Base-by-base conservation (phyloP, 1,284 basidiomycete genomes). In the Malassezia dermatis region DNA sequence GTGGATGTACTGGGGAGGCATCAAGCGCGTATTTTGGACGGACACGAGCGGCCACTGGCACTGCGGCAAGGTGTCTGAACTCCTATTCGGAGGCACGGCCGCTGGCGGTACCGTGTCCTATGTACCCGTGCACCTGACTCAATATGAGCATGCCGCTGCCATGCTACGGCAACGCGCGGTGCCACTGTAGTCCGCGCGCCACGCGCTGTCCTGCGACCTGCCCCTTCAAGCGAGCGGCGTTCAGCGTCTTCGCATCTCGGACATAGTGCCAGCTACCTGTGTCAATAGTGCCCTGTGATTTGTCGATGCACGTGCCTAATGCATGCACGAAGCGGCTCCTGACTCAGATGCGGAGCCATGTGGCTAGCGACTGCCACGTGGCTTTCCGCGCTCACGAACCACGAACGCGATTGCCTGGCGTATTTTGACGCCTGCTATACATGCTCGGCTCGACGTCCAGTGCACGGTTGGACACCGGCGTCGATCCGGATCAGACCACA, bases 1-100 rank as follows among this genome's bases (percentile, higher is more conserved):
- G 44, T 60, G 59, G 59, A 60, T 60, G 59, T 45, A 48, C 26
- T 60, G 59, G 59, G 59, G 55, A 8, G 59, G 59, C 12, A 58
- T 60, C 31, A 60, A 60, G 56, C 59, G 59, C 4, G 59, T 60
- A 11, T 57, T 50, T 39, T 60, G 59, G 59, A 60, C 59, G 11
- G 47, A 57, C 27, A 42, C 48, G 4, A 28, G 48, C 31, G 41
- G 27, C 15, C 31, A 53, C 19, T 60, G 59, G 59, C 42, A 60
- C 21, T 55, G 59, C 40, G 59, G 49, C 24, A 60, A 60, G 35
- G 59, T 60, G 3, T 27, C 45, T 4, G 30, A 45, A 17, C 55
- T 60, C 12, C 51, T 60, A 2, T 57, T 57, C 34, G 59, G 59
- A 17, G 42, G 27, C 24, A 34, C 23, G 15, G 28, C 6, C 27